Base-by-base conservation (phyloP, 2,329 filamentous ascomycete species). In the Exophiala viscosa region DNA sequence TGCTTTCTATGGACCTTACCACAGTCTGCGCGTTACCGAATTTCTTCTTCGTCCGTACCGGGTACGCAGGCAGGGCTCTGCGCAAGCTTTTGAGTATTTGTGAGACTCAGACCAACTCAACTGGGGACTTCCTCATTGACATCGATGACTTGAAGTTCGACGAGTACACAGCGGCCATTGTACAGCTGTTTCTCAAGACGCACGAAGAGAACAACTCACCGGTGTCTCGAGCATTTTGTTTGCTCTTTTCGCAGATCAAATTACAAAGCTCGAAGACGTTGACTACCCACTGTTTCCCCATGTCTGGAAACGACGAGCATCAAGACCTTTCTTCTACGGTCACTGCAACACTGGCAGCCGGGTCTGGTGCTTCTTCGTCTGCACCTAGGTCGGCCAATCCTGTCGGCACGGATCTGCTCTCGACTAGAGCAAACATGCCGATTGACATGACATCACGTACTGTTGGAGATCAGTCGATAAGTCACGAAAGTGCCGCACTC, bases 11-110 rank as follows among this genome's bases (percentile, higher is more conserved):
- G 67, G 80, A 84, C 45, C 66, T 81, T 8, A 66, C 72, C 2
- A 75, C 73, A 34, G 73, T 88, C 34, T 81, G 83, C 49, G 84
- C 78, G 50, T 67, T 89, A 10, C 86, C 87, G 13, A 84, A 87
- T 3, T 84, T 86, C 64, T 82, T 81, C 65, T 83, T 87, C 61
- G 85, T 88, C 10, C 82, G 86, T 18, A 81, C 88, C 9, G 82
- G 85, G 7, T 89, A 88, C 64, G 83, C 83, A 3, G 77, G 84
- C 3, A 83, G 90, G 32, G 81, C 87, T 33, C 73, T 90, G 31
- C 85, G 88, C 65, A 90, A 89, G 67, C 79, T 90, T 11, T 43
- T 53, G 20, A 52, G 17, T 23, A 53, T 58, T 14, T 58, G 55
- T 15, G 55, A 58, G n/a, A 50, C 36, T 39, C 52, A 58, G 18